phyloP scores from a whole-genome alignment of 148 eudicot species.

The Vaccinium corymbosum region DNA sequence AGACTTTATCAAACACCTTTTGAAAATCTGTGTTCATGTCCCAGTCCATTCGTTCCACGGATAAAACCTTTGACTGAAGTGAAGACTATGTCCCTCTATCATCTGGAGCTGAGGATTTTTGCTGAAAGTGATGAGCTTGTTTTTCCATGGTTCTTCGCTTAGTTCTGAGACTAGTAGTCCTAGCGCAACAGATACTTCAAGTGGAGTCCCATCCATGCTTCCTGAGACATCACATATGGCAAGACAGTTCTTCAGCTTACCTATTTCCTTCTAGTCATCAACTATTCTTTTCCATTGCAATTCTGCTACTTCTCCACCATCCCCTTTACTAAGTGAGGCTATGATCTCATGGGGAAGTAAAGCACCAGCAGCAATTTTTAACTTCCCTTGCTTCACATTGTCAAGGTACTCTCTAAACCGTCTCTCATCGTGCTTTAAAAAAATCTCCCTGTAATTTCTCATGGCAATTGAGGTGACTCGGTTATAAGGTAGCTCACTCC shows the following conservation, averaged over 20 bases:
- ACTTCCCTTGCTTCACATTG: background rate
- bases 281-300: slow-evolving; percentile 4
- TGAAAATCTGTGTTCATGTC: slow-evolving; percentile 29
- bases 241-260: background rate
- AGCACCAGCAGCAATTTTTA: slow-evolving; percentile 11
- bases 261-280: background rate
- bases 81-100: slow-evolving; percentile 21
- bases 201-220: slow-evolving; percentile 13
- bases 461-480: slow-evolving; percentile 15
- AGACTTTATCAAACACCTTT: slow-evolving; percentile 37
- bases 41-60: slow-evolving; percentile 21
- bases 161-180: slow-evolving; percentile 28
- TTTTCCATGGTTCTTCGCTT: slow-evolving; percentile 38
- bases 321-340: background rate
- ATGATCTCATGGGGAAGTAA: slow-evolving; percentile 10
- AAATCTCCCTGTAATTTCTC: background rate
- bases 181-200: slow-evolving; percentile 13
- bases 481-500: background rate
- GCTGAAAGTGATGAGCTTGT: slow-evolving; percentile 33
- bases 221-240: slow-evolving; percentile 19
- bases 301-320: slow-evolving; percentile 6
- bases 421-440: background rate
- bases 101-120: slow-evolving; percentile 19
- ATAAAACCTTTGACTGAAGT: slow-evolving; percentile 12
- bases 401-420: slow-evolving; percentile 10